Evolutionary conservation across 441 rosid species (phyloP), one percentile per base, ranked within the genome.

Genomic region (Hura crepitans): DNA sequence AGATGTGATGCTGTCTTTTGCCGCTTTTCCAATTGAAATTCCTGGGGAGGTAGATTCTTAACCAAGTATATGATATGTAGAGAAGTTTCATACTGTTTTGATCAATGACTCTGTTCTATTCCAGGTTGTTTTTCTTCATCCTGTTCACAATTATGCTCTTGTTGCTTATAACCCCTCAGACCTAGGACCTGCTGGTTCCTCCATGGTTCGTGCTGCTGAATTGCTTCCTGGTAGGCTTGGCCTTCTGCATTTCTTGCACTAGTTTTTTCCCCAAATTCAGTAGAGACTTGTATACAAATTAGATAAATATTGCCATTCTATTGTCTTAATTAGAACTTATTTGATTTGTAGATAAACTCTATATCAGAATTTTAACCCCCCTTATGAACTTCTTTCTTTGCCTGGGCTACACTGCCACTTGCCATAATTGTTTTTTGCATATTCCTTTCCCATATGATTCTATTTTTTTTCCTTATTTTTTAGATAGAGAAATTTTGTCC

Each of bases 61-160:
- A 54, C 17, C 30, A 35, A 60, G 57, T 47, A 63, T 57, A 30
- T 35, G 37, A 72, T 71, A 28, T 14, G 56, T 64, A 64, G 62
- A 65, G 51, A 13, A 27, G 33, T 66, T 65, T 12, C 42, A 42
- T 49, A 57, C 56, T 42, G 69, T 81, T 71, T 54, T 72, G 73
- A 64, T 65, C 80, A 62, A 80, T 74, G 23, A 75, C 28, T 72
- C 47, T 78, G 45, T 70, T 68, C 51, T 42, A 71, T 58, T 82
- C 71, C 88, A 93, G 99, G 96, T 96, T 75, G 87, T 93, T 71
- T 95, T 93, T 78, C 97, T 96, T 76, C 99, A 96, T 80, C 99
- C 99, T 65, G 97, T 96, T 77, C 93, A 89, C 79, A 96, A 96
- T 78, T 96, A 86, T 81, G 97, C 98, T 74, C 88, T 96, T 55